phyloP scores from a whole-genome alignment of 2,329 filamentous ascomycete species.

The Aspergillus versicolor region DNA sequence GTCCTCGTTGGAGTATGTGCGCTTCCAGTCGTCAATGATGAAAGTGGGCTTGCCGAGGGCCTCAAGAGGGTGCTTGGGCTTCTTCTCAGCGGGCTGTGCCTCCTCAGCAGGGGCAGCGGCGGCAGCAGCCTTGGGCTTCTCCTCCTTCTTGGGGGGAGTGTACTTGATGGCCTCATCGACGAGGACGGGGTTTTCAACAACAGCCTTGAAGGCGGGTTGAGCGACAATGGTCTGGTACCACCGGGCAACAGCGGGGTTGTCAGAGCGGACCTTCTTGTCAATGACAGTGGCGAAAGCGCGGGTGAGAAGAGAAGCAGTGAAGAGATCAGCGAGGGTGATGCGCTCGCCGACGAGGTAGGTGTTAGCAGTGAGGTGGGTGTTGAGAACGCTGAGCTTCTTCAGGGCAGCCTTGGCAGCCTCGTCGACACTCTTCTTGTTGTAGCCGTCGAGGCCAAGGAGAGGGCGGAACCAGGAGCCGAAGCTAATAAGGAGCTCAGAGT shows the following conservation, averaged over 20 bases:
- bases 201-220: conserved; percentile 84
- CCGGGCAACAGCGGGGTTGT: conserved; percentile 82
- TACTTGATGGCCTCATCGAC: conserved; percentile 78
- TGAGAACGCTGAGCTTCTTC: conserved; percentile 70
- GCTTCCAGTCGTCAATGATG: conserved; percentile 96
- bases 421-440: conserved; percentile 98
- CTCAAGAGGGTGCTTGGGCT: conserved; percentile 96
- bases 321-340: conserved; percentile 93
- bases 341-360: conserved; percentile 98
- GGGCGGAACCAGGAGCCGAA: conserved; percentile 83
- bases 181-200: conserved; percentile 72
- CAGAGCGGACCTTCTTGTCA: conserved; percentile 80
- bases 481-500: conserved; percentile 74
- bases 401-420: conserved; percentile 68
- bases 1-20: conserved; percentile 96
- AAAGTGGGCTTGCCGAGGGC: conserved; percentile 75
- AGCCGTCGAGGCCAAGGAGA: conserved; percentile 74
- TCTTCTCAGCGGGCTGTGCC: conserved; percentile 64
- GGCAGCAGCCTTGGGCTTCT: conserved; percentile 65
- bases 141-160: conserved; percentile 70
- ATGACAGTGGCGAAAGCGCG: conserved; percentile 94
- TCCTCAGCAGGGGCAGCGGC: conserved; percentile 52
- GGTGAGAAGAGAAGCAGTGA: conserved; percentile 72
- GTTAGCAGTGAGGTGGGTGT: conserved; percentile 86
- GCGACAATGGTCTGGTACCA: conserved; percentile 95